Evolutionary conservation across 306 rosid genomes (phyloP), one percentile per base, ranked within the genome.

Genomic region (Rosa persica): DNA sequence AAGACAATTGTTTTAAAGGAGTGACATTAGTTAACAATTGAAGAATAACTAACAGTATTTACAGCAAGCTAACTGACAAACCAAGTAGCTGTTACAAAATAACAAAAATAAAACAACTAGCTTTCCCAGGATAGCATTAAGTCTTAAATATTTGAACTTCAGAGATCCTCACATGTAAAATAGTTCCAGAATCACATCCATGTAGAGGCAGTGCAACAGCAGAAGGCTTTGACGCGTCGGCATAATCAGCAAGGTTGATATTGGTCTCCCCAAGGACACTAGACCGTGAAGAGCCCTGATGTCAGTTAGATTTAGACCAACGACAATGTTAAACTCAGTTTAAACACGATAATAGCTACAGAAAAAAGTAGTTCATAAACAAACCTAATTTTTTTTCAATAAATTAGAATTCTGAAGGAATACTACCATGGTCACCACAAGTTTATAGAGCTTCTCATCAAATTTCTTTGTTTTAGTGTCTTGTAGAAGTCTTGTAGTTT

Each of bases 401-500:
- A 58, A 13, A 54, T 58, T 30, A 25, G 42, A 70, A 51, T n/a
- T 40, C 13, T 67, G 76, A 66, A 82, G 82, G 73, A 91, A 71
- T 20, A 44, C 70, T 89, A 93, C 99, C 99, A 96, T 96, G 75
- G 93, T 90, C 78, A 96, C 92, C 68, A 96, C 91, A 67, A 96
- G 81, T 84, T 91, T 96, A 81, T 96, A 96, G 78, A 88, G 78
- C 87, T 93, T 96, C 79, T 96, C 98, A 67, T 96, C 99, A 76
- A 83, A 93, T 77, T 89, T 89, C 85, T 88, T 89, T 81, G 98
- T 91, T 83, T 87, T 96, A 73, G 81, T 81, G 85, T 96, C 99
- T 84, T 89, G 99, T 74, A 96, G 93, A 79, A 96, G 98, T 79
- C 96, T 90, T 46, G 99, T 92, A 77, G 98, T 93, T 88, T 96